phyloP scores from a whole-genome alignment of 768 basidiomycete genomes.

The Aureoboletus auriporus region DNA sequence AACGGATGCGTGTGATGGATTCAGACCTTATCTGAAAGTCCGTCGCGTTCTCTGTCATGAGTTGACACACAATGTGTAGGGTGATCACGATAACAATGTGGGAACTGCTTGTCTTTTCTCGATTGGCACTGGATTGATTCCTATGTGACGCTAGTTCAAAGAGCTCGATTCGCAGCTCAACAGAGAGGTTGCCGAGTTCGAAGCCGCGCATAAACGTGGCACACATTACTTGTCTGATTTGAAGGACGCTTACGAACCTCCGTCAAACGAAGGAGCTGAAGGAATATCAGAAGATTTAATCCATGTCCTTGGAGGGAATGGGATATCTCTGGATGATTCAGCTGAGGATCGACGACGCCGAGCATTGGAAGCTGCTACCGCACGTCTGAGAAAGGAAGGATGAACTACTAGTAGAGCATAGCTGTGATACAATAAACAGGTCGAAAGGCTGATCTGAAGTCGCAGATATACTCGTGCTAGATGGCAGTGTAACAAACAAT shows the following conservation, averaged over 20 bases:
- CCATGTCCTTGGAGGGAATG: constrained; percentile 53
- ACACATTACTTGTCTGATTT: constrained; percentile 46
- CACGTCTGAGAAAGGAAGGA: constrained; percentile 60
- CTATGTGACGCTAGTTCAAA: constrained; percentile 51
- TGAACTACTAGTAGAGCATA: constrained; percentile 64
- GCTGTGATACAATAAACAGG: constrained; percentile 53
- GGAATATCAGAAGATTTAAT: too few relatives aligned
- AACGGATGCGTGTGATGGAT: constrained; percentile 70
- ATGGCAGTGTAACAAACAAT: too few relatives aligned
- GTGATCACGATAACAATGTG: constrained; percentile 70
- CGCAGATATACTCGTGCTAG: too few relatives aligned
- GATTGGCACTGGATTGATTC: not conserved
- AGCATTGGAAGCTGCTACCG: constrained; percentile 58
- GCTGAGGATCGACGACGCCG: constrained; percentile 53
- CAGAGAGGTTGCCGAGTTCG: constrained; percentile 67
- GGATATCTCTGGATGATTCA: constrained; percentile 36
- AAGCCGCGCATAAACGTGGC: constrained; percentile 46
- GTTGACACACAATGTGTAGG: constrained; percentile 70
- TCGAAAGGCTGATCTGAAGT: not conserved
- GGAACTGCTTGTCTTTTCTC: constrained; percentile 18
- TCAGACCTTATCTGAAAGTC: constrained; percentile 59
- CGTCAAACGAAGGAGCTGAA: constrained; percentile 54
- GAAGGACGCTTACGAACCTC: constrained; percentile 45
- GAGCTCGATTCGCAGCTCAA: constrained; percentile 71
- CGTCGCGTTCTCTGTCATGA: constrained; percentile 74